Evolutionary conservation across 768 basidiomycete genomes (phyloP), one percentile per base, ranked within the genome.

Genomic region (Russula sp.): DNA sequence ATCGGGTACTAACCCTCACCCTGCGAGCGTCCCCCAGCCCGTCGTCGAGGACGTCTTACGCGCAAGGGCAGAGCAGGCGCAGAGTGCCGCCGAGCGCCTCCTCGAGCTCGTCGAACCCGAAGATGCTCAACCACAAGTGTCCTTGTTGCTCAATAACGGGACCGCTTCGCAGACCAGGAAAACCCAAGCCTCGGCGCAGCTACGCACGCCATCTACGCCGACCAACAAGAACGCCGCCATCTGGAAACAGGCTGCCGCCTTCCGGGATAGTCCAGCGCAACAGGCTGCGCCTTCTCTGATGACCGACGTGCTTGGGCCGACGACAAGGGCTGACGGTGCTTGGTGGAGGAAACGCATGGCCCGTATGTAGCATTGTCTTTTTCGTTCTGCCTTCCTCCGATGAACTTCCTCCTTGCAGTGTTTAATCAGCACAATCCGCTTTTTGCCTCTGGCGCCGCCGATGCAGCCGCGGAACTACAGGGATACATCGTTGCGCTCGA

Each of bases 1-100:
- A 2, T 72, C 86, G 44, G 88, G 87, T 3, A 81, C 82, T 0
- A 82, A 66, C 47, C 71, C 73, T 20, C 73, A 73, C 66, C 75
- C 56, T 65, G 72, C 59, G 76, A 81, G 66, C 77, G 78, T 66
- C 72, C 80, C 67, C 55, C 77, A 76, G 51, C 78, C 84, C 13
- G 81, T 82, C 20, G 77, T 94, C 4, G 94, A 95, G 70, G 94
- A 96, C 71, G 92, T 87, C 35, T 73, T 96, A 68, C 82, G 87
- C 49, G 91, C 91, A 2, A 84, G 91, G 57, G 94, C 95, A 1
- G 90, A 91, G 68, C 95, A 97, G 71, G 95, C 95, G 0, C 91
- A 94, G 72, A 94, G 91, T 71, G 91, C 94, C 8, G 95, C 95
- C 0, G 88, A 92, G 71, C 82, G 91, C 54, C 75, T 98, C 32